Percentiles rank a stretch among this genome's conserved stretches.
phyloP scores from a whole-genome alignment of 257 asterid genomes.

The Oldenlandia corymbosa region DNA sequence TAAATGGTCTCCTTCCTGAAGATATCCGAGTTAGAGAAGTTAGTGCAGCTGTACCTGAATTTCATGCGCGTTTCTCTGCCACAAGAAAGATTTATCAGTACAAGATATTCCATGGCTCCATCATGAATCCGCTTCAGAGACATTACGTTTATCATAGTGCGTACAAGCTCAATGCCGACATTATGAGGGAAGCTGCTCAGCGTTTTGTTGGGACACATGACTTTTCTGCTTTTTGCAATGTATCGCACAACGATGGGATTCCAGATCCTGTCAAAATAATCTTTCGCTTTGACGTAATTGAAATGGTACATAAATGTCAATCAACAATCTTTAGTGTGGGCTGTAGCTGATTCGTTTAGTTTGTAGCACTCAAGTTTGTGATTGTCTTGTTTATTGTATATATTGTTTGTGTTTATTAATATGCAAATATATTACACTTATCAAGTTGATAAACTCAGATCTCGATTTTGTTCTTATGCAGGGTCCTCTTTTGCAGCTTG shows the following conservation, averaged over 20 bases:
- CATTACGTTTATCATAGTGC: conserved; percentile 61
- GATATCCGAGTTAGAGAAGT: conserved; percentile 76
- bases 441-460: too few relatives aligned
- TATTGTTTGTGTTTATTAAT: too few relatives aligned
- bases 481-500: conserved; percentile 86
- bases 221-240: conserved; percentile 81
- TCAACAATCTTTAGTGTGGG: conserved; percentile 8
- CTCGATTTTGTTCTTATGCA: conserved; percentile 13
- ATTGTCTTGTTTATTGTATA: too few relatives aligned
- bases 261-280: conserved; percentile 73
- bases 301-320: conserved; percentile 47
- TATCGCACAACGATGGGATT: conserved; percentile 58
- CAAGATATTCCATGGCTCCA: conserved; percentile 59
- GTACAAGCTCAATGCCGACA: conserved; percentile 57
- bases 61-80: conserved; percentile 92
- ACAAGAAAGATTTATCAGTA: conserved; percentile 68
- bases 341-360: neutral
- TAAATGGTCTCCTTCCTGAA: conserved; percentile 74
- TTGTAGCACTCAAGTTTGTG: too few relatives aligned
- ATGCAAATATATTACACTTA: too few relatives aligned
- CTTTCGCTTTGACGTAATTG: conserved; percentile 60
- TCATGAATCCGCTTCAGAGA: conserved; percentile 84
- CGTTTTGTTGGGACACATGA: conserved; percentile 71
- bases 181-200: conserved; percentile 70
- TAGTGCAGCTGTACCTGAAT: conserved; percentile 64